Evolutionary conservation across 306 rosid species (phyloP).

Genomic region (Hippophae tibetana): DNA sequence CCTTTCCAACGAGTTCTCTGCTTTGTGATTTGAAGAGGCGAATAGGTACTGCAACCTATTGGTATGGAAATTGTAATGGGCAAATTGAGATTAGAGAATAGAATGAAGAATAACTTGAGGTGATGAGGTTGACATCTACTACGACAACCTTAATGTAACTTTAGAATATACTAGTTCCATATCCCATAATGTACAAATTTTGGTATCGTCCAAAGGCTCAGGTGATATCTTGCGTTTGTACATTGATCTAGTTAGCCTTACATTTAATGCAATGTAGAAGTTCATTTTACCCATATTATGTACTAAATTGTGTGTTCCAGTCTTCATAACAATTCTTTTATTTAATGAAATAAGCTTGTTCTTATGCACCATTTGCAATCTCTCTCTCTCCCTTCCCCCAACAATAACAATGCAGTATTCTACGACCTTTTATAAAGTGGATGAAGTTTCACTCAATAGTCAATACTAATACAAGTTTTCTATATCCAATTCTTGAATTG

Average conservation of each 20-base stretch:
- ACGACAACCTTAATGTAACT: conserved; percentile 21
- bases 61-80: conserved; percentile 25
- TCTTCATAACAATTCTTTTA: conserved; percentile 42
- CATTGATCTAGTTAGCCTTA: conserved; percentile 32
- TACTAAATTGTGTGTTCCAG: conserved; percentile 27
- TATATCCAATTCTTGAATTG: no score
- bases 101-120: conserved; percentile 16
- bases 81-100: conserved; percentile 22
- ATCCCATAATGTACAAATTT: conserved; percentile 25
- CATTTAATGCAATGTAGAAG: conserved; percentile 18
- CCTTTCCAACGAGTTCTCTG: conserved; percentile 24
- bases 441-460: no score
- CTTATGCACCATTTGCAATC: neutral
- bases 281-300: conserved; percentile 19
- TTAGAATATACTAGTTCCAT: conserved; percentile 17
- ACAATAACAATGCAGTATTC: neutral
- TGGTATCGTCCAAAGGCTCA: conserved; percentile 29
- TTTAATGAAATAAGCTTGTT: conserved; percentile 27
- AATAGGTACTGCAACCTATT: conserved; percentile 20
- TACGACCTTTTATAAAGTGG: neutral
- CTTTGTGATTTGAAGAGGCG: conserved; percentile 16
- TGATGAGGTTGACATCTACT: conserved; percentile 22
- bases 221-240: conserved; percentile 30
- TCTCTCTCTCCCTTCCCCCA: neutral
- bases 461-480: no score